Conservation (phyloP, 2,329 filamentous ascomycete genomes). For the Nothomitra cinnamomea region DNA sequence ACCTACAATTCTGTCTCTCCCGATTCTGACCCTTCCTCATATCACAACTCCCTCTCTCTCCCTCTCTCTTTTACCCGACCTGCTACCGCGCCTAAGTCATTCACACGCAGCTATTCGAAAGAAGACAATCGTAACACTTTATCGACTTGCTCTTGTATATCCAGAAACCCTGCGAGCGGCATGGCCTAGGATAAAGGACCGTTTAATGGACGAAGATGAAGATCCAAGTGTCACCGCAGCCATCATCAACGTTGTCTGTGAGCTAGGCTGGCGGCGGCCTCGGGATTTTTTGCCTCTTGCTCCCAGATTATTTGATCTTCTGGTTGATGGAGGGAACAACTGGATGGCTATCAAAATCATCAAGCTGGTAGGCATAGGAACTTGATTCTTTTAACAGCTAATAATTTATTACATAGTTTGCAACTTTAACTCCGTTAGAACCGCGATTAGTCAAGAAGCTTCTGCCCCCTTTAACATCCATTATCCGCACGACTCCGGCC, state of each 20-base stretch:
- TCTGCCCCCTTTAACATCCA: constrained; percentile 72
- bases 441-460: constrained; percentile 83
- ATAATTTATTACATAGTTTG: constrained; percentile 45
- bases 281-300: constrained; percentile 88
- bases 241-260: constrained; percentile 92
- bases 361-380: constrained; percentile 53
- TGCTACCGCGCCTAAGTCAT: constrained; percentile 74
- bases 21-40: constrained; percentile 80
- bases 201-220: constrained; percentile 75
- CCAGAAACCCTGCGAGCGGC: constrained; percentile 81
- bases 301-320: constrained; percentile 75
- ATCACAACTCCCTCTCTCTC: constrained; percentile 86
- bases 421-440: constrained; percentile 80
- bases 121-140: constrained; percentile 90
- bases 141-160: constrained; percentile 86
- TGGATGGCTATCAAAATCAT: constrained; percentile 99
- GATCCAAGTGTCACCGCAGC: constrained; percentile 88
- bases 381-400: neutral
- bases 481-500: constrained; percentile 85
- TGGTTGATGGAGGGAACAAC: constrained; percentile 88
- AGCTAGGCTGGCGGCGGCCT: constrained; percentile 83
- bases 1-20: constrained; percentile 64
- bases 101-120: constrained; percentile 76
- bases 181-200: constrained; percentile 96
- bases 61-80: constrained; percentile 70